Evolutionary conservation across 768 basidiomycete genomes (phyloP).

Genomic region (Rhodocollybia butyracea): DNA sequence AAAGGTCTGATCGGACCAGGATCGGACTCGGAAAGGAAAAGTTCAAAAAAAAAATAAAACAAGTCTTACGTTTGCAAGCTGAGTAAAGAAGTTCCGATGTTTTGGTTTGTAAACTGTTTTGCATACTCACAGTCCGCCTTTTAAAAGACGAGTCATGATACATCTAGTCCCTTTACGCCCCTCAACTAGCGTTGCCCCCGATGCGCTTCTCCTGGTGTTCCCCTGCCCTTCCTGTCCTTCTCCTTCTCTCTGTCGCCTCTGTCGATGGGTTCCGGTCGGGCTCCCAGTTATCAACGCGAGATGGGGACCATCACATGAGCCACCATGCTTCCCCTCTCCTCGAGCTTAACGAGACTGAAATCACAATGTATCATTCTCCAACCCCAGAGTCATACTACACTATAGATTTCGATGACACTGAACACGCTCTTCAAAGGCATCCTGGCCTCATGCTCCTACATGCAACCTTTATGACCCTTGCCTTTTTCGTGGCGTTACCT

Average conservation of each 20-base stretch:
- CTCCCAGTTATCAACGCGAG: conserved; percentile 19
- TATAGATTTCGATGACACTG: conserved; percentile 64
- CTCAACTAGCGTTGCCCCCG: conserved; percentile 4
- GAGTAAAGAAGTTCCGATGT: too few relatives aligned
- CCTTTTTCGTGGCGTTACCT: conserved; percentile 83
- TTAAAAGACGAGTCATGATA: conserved; percentile 1
- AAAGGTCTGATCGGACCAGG: too few relatives aligned
- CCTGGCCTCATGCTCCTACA: conserved; percentile 75
- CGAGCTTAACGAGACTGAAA: conserved; percentile 77
- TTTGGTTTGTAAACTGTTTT: not conserved
- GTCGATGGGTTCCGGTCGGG: conserved; percentile 3
- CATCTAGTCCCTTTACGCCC: not conserved
- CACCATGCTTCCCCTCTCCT: conserved; percentile 46
- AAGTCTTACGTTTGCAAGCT: too few relatives aligned
- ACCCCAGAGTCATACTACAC: conserved; percentile 84
- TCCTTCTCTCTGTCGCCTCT: conserved; percentile 16
- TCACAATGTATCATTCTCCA: conserved; percentile 59
- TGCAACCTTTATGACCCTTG: conserved; percentile 67
- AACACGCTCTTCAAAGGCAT: conserved; percentile 42
- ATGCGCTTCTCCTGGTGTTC: conserved; percentile 22
- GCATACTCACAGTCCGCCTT: not conserved
- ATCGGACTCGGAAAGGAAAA: too few relatives aligned
- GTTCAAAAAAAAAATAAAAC: too few relatives aligned
- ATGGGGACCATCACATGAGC: conserved; percentile 38
- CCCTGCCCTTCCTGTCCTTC: conserved; percentile 22